Percentiles rank a stretch among this genome's conserved stretches.
These are phyloP conservation scores for Linum trigynum DNA, from an alignment of 345 rosid genomes.

Conservation along the genomic window DNA sequence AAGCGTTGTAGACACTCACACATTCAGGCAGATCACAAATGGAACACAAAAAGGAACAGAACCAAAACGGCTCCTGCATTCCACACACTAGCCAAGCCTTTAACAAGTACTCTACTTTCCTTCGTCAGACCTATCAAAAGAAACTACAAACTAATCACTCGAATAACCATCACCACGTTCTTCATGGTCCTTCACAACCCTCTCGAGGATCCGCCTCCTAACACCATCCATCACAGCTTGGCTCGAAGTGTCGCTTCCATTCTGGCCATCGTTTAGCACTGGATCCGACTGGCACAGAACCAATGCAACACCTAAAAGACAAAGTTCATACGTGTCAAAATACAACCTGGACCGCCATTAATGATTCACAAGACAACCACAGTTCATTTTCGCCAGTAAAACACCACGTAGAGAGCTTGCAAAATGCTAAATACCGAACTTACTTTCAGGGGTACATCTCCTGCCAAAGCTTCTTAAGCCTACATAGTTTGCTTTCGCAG, in stretches of 20 bases:
- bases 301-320: conserved; percentile 67
- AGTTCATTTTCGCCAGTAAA: too few relatives aligned
- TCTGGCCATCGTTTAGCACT: conserved; percentile 78
- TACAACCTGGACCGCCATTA: background rate
- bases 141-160: conserved; percentile 52
- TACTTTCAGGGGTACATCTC: conserved; percentile 91
- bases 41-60: background rate
- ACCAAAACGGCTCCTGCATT: background rate
- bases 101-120: background rate
- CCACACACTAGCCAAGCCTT: background rate
- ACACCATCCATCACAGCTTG: conserved; percentile 77
- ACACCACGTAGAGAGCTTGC: too few relatives aligned
- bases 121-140: conserved; percentile 8
- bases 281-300: conserved; percentile 92
- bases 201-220: conserved; percentile 67
- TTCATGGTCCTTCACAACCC: conserved; percentile 77
- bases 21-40: too few relatives aligned
- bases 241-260: conserved; percentile 60
- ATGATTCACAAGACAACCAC: too few relatives aligned
- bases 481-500: conserved; percentile 84
- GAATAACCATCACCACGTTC: conserved; percentile 60
- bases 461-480: conserved; percentile 75
- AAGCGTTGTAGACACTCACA: background rate
- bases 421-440: background rate
- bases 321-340: background rate